phyloP scores from a whole-genome alignment of 1,284 basidiomycete species.

The Termitomyces sp. region DNA sequence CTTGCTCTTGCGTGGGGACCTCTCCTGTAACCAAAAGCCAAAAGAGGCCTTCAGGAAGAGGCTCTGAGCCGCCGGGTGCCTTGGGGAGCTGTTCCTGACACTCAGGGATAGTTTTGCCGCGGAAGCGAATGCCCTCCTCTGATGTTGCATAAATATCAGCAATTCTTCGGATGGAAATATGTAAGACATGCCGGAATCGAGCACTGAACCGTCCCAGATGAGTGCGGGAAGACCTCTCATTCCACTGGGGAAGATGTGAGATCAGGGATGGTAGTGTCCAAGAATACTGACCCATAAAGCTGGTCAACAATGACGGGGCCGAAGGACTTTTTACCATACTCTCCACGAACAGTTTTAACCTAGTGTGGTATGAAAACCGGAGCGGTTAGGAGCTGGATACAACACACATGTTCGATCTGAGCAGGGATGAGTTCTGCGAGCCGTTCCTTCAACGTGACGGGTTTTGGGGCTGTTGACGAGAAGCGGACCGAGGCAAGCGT shows the following conservation, averaged over 20 bases:
- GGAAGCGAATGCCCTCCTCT: conserved; percentile 97
- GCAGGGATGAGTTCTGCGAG: conserved; percentile 87
- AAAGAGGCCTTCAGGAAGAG: conserved; percentile 92
- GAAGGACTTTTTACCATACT: conserved; percentile 87
- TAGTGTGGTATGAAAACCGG: conserved; percentile 23
- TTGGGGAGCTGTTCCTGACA: conserved; percentile 82
- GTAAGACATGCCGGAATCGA: conserved; percentile 69
- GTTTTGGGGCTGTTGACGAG: conserved; percentile 64
- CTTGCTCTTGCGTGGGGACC: conserved; percentile 86
- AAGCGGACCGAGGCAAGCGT: conserved; percentile 47
- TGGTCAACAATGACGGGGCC: conserved; percentile 90
- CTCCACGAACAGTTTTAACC: conserved; percentile 81
- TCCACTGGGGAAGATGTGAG: conserved; percentile 49
- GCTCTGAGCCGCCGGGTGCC: conserved; percentile 85
- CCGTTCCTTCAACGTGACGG: conserved; percentile 82
- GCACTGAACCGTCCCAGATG: conserved; percentile 95
- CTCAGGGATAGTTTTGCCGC: conserved; percentile 89
- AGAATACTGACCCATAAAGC: conserved; percentile 64
- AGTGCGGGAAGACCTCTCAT: conserved; percentile 88
- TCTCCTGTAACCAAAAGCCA: conserved; percentile 95
- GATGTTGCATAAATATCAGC: conserved; percentile 9
- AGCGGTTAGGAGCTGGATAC: conserved; percentile 1
- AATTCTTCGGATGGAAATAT: conserved; percentile 3
- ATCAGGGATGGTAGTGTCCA: not conserved
- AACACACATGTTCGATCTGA: conserved; percentile 78